A percentile compares a stretch with the other conserved stretches of the same genome.
phyloP scores from a whole-genome alignment of 2,329 filamentous ascomycete species.

The Didymellaceae sp. region DNA sequence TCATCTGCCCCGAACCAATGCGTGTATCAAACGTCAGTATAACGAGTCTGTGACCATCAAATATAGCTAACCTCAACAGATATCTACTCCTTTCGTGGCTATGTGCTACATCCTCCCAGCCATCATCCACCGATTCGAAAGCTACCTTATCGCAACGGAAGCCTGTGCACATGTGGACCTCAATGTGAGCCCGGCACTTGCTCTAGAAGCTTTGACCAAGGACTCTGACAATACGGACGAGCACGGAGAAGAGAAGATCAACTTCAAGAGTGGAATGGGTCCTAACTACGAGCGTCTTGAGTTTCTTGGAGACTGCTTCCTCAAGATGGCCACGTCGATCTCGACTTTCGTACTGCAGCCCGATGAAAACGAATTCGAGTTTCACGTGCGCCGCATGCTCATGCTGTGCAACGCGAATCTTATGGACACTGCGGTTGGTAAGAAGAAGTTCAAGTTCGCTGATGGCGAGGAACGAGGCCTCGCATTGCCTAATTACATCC shows the following conservation, averaged over 20 bases:
- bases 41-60: background rate
- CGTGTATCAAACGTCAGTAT: conserved; percentile 74
- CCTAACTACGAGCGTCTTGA: conserved; percentile 95
- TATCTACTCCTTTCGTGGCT: conserved; percentile 72
- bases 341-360: conserved; percentile 80
- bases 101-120: conserved; percentile 81
- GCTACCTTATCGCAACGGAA: conserved; percentile 79
- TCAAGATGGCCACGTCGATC: conserved; percentile 96
- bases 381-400: conserved; percentile 88
- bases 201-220: conserved; percentile 90
- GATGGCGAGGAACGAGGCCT: conserved; percentile 44
- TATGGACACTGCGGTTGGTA: conserved; percentile 70
- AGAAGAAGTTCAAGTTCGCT: conserved; percentile 51
- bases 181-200: conserved; percentile 69
- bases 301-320: conserved; percentile 89
- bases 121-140: conserved; percentile 83
- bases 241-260: conserved; percentile 69
- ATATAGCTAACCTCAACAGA: conserved; percentile 52
- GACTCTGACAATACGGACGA: conserved; percentile 86
- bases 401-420: conserved; percentile 92
- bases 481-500: conserved; percentile 75
- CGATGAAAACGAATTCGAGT: conserved; percentile 80
- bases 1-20: conserved; percentile 78
- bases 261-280: conserved; percentile 85
- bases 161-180: conserved; percentile 71